phyloP scores from a whole-genome alignment of 768 basidiomycete species.

The Scleroderma citrinum region DNA sequence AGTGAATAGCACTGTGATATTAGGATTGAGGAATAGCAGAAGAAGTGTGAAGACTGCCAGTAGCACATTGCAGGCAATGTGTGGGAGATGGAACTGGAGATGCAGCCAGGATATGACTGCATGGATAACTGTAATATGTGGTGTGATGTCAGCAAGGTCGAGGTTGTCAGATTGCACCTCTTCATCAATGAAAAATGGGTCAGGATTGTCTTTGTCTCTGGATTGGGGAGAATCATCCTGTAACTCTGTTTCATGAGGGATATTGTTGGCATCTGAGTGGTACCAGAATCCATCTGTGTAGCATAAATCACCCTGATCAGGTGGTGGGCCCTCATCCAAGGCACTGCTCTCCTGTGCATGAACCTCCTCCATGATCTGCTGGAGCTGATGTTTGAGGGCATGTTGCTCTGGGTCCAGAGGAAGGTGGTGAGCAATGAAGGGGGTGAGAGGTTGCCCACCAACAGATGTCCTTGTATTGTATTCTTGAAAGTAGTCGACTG shows the following conservation, averaged over 20 bases:
- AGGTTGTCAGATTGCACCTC: slow-evolving; percentile 1
- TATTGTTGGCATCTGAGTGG: background rate
- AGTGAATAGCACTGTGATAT: slow-evolving; percentile 5
- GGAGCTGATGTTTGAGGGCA: background rate
- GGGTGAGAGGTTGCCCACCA: background rate
- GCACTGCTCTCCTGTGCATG: background rate
- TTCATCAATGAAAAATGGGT: background rate
- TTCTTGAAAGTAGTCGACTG: background rate
- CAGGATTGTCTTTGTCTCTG: background rate
- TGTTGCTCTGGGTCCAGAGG: background rate
- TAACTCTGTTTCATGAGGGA: background rate
- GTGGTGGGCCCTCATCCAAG: background rate
- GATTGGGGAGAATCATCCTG: too few relatives aligned
- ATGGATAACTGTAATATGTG: slow-evolving; percentile 19
- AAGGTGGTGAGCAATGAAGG: background rate
- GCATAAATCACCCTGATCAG: background rate
- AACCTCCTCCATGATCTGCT: background rate
- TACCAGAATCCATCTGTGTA: background rate
- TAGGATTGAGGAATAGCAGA: slow-evolving; percentile 1
- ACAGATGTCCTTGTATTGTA: background rate
- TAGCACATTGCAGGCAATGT: slow-evolving; percentile 20
- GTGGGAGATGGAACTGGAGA: slow-evolving; percentile 8
- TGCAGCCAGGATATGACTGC: slow-evolving; percentile 23
- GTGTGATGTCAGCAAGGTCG: slow-evolving; percentile 9
- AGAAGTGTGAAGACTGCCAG: slow-evolving; percentile 12